These are phyloP conservation scores for Plasmodium vinckei DNA, from an alignment of 169 alveolate genomes.

Conservation along the genomic window DNA sequence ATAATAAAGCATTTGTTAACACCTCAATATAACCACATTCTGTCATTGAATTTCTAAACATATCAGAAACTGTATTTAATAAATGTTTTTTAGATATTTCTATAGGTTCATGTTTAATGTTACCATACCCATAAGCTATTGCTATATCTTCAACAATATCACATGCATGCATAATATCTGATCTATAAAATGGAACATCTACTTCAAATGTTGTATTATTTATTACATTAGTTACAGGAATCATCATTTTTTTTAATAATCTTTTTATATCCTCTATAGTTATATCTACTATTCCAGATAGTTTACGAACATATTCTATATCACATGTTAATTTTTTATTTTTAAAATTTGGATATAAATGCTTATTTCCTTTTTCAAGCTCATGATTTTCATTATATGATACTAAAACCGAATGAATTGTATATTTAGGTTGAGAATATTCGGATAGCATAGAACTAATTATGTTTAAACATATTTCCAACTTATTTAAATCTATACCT, in stretches of 20 bases:
- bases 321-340: constrained; percentile 44
- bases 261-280: constrained; percentile 72
- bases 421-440: constrained; percentile 42
- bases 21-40: constrained; percentile 82
- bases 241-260: constrained; percentile 85
- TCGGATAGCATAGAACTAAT: constrained; percentile 69
- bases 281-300: constrained; percentile 79
- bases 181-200: constrained; percentile 91
- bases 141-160: constrained; percentile 98
- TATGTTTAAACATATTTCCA: constrained; percentile 71
- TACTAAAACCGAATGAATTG: constrained; percentile 52
- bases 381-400: constrained; percentile 31
- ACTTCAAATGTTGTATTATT: constrained; percentile 78
- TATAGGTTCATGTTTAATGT: constrained; percentile 69
- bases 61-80: constrained; percentile 37
- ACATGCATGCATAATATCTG: constrained; percentile 96
- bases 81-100: constrained; percentile 57
- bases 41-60: constrained; percentile 75
- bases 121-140: constrained; percentile 95
- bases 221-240: constrained; percentile 28
- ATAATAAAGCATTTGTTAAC: constrained; percentile 81
- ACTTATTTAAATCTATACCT: constrained; percentile 88
- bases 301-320: constrained; percentile 70
- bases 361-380: constrained; percentile 36
- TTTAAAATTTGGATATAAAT: constrained; percentile 42